Conservation (phyloP, 208 protist genomes). For the Leishmania tropica region DNA sequence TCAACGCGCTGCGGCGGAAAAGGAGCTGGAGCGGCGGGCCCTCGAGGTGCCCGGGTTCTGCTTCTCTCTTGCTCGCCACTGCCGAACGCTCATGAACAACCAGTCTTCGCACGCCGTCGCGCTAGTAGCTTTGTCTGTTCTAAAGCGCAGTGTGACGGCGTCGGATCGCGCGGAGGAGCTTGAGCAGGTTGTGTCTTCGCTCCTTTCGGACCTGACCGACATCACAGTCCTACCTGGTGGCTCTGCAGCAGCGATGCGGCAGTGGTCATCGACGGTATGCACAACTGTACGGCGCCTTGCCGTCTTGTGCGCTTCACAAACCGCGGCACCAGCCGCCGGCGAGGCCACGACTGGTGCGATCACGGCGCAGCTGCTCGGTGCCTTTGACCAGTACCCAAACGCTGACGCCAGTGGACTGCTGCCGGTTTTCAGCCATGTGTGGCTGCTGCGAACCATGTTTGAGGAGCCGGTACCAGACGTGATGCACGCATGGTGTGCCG, state of each 20-base stretch:
- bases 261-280: constrained; percentile 13
- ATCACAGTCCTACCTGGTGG: constrained; percentile 5
- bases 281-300: constrained; percentile 21
- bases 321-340: neutral
- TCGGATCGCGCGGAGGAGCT: constrained; percentile 14
- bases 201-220: constrained; percentile 15
- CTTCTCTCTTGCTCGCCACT: constrained; percentile 24
- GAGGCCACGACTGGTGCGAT: constrained; percentile 1
- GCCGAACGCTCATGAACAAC: constrained; percentile 9
- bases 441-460: constrained; percentile 21
- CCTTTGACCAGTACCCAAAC: constrained; percentile 10
- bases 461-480: constrained; percentile 17
- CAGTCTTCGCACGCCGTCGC: constrained; percentile 10
- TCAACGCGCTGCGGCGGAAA: constrained; percentile 40
- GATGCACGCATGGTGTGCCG: constrained; percentile 15
- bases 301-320: neutral
- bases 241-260: constrained; percentile 3
- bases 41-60: constrained; percentile 33
- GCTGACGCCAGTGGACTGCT: neutral
- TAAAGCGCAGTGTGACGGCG: constrained; percentile 42
- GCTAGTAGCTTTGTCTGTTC: constrained; percentile 44
- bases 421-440: constrained; percentile 18
- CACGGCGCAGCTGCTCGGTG: constrained; percentile 9
- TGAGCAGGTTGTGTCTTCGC: constrained; percentile 14
- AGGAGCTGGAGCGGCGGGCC: constrained; percentile 38